Conservation (phyloP, 1,139 yeast species). For the Suhomyces terraborum region DNA sequence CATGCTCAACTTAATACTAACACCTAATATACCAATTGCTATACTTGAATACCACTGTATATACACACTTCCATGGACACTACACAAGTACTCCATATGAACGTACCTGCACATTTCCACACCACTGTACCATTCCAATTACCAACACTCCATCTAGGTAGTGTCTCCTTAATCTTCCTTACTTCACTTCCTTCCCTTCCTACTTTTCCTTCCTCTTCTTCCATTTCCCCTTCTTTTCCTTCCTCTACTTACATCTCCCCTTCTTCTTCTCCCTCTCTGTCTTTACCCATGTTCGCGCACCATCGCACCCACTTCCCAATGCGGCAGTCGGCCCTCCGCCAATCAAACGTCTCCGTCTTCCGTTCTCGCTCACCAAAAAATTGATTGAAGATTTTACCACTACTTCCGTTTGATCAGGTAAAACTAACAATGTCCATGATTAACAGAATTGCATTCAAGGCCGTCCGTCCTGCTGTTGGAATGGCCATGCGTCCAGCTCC, state of each 20-base stretch:
- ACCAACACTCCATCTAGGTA: no score
- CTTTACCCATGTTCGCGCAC: slow-evolving; percentile 1
- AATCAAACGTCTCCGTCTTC: slow-evolving; percentile 36
- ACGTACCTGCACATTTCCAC: no score
- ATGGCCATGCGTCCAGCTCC: slow-evolving; percentile 49
- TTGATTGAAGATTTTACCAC: slow-evolving; percentile 10
- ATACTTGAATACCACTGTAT: no score
- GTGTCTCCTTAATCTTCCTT: no score
- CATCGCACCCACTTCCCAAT: slow-evolving; percentile 26
- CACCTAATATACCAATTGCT: no score
- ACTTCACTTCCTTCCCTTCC: neutral
- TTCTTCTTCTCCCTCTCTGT: neutral
- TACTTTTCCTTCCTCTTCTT: neutral
- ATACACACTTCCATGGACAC: no score
- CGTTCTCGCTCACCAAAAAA: slow-evolving; percentile 20
- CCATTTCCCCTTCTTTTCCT: neutral
- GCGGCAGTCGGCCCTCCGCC: slow-evolving; percentile 40
- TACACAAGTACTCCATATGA: no score
- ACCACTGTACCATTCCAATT: no score
- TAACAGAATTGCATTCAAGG: slow-evolving; percentile 51
- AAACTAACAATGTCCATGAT: slow-evolving; percentile 41
- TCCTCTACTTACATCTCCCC: no score
- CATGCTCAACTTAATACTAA: no score
- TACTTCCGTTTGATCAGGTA: slow-evolving; percentile 10
- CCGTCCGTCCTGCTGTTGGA: slow-evolving; percentile 42